Evolutionary conservation across 2,329 filamentous ascomycete genomes (phyloP).

Genomic region (Lachnellula occidentalis): DNA sequence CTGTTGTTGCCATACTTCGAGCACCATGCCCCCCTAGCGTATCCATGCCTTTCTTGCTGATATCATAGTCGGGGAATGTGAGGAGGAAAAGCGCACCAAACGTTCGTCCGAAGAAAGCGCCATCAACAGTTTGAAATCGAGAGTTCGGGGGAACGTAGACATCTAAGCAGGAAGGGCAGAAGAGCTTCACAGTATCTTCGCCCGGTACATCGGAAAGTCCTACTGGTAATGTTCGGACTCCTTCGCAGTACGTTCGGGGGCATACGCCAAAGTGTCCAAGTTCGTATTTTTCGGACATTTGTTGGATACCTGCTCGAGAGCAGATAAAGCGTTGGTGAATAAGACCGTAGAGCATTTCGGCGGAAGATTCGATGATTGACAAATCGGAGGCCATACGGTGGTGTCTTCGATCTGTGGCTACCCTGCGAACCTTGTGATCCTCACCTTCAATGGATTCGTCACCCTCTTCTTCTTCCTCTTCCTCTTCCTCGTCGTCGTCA

Average conservation of each 20-base stretch:
- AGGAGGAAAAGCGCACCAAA: conserved; percentile 97
- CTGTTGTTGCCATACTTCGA: conserved; percentile 27
- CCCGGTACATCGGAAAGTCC: conserved; percentile 92
- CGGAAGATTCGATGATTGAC: conserved; percentile 92
- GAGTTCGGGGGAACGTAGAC: conserved; percentile 97
- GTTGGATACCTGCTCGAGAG: conserved; percentile 90
- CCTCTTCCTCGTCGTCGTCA: conserved; percentile 76
- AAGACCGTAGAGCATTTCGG: conserved; percentile 95
- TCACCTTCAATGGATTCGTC: conserved; percentile 62
- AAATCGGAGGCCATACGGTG: conserved; percentile 86
- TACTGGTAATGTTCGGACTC: conserved; percentile 85
- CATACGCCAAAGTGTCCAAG: conserved; percentile 93
- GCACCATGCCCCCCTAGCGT: conserved; percentile 40
- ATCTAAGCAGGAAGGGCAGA: conserved; percentile 93
- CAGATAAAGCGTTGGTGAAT: conserved; percentile 99
- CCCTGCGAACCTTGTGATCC: conserved; percentile 40
- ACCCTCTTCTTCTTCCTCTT: conserved; percentile 62
- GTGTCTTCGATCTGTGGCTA: conserved; percentile 64
- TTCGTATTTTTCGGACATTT: conserved; percentile 99
- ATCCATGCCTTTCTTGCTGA: conserved; percentile 65
- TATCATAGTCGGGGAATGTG: conserved; percentile 93
- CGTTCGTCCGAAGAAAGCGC: conserved; percentile 95
- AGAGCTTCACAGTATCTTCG: conserved; percentile 96
- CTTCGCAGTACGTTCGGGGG: conserved; percentile 88
- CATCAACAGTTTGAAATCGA: conserved; percentile 93